A percentile compares a stretch with the other conserved stretches of the same genome.
Evolutionary conservation across 2,329 filamentous ascomycete genomes (phyloP).

Genomic region (Purpureocillium takamizusanense): DNA sequence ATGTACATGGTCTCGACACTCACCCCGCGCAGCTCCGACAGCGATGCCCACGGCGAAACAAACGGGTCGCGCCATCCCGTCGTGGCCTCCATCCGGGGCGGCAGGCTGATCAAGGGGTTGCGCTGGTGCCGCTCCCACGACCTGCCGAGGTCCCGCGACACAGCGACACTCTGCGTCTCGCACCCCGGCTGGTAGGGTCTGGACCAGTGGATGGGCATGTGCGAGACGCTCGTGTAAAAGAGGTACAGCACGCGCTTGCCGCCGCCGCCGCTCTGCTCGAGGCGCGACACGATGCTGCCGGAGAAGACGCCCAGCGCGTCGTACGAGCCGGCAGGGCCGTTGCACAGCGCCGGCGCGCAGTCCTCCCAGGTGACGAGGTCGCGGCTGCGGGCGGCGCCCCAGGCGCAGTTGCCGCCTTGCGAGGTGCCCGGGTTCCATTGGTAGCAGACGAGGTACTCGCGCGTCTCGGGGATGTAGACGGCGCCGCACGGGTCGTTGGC

Average conservation of each 20-base stretch:
- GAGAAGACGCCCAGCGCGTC: constrained; percentile 34
- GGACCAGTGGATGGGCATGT: constrained; percentile 34
- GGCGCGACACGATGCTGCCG: constrained; percentile 29
- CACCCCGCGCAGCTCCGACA: constrained; percentile 9
- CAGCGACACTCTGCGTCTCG: constrained; percentile 33
- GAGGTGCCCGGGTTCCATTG: constrained; percentile 17
- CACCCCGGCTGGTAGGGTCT: constrained; percentile 31
- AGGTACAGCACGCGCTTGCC: constrained; percentile 22
- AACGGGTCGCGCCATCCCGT: constrained; percentile 18
- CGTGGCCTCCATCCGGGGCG: constrained; percentile 11
- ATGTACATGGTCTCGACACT: constrained; percentile 23
- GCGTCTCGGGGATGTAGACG: constrained; percentile 29
- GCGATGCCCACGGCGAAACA: constrained; percentile 10
- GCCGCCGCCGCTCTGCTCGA: constrained; percentile 24
- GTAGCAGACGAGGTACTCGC: constrained; percentile 31
- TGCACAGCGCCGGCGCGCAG: constrained; percentile 8
- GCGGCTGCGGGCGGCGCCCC: constrained; percentile 24
- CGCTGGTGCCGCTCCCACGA: constrained; percentile 11
- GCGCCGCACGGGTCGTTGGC: constrained; percentile 33
- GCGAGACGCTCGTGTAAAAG: constrained; percentile 33
- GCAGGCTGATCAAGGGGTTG: constrained; percentile 11
- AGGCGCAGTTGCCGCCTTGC: constrained; percentile 15
- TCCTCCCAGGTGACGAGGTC: constrained; percentile 28
- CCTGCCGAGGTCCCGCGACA: constrained; percentile 23
- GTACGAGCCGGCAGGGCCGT: constrained; percentile 19